A percentile compares a stretch with the other conserved stretches of the same genome.
Evolutionary conservation across 148 eudicot genomes (phyloP).

Genomic region (Silene uniflora): DNA sequence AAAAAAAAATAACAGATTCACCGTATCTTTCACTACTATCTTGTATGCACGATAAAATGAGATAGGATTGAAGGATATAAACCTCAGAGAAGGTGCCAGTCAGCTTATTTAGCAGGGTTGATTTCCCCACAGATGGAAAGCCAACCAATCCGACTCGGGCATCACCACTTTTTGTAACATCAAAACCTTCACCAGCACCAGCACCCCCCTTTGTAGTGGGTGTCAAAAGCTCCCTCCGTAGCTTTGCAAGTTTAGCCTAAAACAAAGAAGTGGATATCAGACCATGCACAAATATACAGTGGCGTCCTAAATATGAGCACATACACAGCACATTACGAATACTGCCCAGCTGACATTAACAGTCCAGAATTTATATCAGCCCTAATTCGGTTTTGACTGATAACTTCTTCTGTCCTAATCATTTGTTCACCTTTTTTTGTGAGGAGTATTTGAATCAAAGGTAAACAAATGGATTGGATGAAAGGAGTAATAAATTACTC

Average conservation of each 20-base stretch:
- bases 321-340: no score
- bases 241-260: constrained; percentile 98
- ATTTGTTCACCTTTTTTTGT: no score
- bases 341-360: no score
- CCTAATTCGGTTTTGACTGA: no score
- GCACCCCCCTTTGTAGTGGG: constrained; percentile 94
- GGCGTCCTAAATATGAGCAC: no score
- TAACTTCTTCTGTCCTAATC: no score
- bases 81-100: constrained; percentile 99
- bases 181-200: constrained; percentile 99
- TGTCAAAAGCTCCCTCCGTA: constrained; percentile 84
- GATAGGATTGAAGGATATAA: constrained; percentile 12
- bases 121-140: constrained; percentile 98
- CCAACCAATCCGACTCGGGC: constrained; percentile 98
- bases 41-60: not conserved
- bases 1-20: not conserved
- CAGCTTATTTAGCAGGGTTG: constrained; percentile 87
- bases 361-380: no score
- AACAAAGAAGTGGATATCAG: not conserved
- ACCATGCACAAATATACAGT: not conserved
- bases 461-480: no score
- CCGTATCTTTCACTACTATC: not conserved
- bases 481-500: no score
- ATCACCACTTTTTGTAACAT: constrained; percentile 99
- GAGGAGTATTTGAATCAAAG: no score